Evolutionary conservation across 2,329 filamentous ascomycete genomes (phyloP).

Genomic region (Cordyceps pruinosa): DNA sequence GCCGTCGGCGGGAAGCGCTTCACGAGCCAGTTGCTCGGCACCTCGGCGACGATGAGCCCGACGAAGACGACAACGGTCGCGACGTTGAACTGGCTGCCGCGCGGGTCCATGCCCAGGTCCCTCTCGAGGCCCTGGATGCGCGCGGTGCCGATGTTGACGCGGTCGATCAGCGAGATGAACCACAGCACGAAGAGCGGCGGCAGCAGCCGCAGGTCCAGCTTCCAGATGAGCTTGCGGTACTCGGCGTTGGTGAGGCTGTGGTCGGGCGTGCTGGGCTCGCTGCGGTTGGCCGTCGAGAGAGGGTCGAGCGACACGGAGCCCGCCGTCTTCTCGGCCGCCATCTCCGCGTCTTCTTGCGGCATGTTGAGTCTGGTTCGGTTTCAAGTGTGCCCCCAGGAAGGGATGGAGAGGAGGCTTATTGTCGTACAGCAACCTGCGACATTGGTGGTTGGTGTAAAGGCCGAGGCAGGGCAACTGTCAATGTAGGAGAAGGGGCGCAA

Average conservation of each 20-base stretch:
- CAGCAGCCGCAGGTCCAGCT: conserved; percentile 12
- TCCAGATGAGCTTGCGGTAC: conserved; percentile 12
- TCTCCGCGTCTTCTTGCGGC: not conserved
- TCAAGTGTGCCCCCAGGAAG: no score
- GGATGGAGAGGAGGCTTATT: not conserved
- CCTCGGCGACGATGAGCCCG: conserved; percentile 24
- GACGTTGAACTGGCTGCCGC: conserved; percentile 47
- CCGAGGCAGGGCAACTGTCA: not conserved
- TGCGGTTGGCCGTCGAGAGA: not conserved
- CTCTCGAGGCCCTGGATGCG: conserved; percentile 34
- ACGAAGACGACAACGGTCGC: conserved; percentile 13
- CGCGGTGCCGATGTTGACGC: conserved; percentile 20
- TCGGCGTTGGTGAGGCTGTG: not conserved
- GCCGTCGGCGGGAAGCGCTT: conserved; percentile 28
- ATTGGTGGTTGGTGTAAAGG: not conserved
- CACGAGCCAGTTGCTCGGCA: conserved; percentile 29
- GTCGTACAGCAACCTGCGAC: not conserved
- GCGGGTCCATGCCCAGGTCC: conserved; percentile 35
- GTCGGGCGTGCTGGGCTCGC: not conserved
- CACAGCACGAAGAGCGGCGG: conserved; percentile 13
- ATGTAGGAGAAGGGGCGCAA: no score
- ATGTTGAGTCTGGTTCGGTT: not conserved
- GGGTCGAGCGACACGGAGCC: not conserved
- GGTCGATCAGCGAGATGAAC: conserved; percentile 14
- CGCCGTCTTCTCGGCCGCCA: not conserved